Percentiles rank a stretch among this genome's conserved stretches.
phyloP scores from a whole-genome alignment of 2,329 filamentous ascomycete genomes.

The Trichoderma afroharzianum region DNA sequence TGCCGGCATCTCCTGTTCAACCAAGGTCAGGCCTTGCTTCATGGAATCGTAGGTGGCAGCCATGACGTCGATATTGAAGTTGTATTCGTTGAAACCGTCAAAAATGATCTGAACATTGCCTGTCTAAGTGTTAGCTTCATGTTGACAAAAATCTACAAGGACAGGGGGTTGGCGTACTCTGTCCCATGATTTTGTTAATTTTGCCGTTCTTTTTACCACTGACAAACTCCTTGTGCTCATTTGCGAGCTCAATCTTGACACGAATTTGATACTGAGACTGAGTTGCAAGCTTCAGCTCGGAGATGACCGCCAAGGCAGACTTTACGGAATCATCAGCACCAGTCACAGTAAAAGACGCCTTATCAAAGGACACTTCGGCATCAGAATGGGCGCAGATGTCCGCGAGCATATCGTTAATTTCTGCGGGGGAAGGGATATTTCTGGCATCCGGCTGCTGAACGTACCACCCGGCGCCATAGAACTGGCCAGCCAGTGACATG shows the following conservation, averaged over 20 bases:
- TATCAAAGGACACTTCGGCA: conserved; percentile 91
- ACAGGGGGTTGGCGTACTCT: conserved; percentile 51
- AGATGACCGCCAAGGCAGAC: conserved; percentile 88
- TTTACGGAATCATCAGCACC: conserved; percentile 97
- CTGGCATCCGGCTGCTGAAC: conserved; percentile 72
- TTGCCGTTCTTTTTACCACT: conserved; percentile 99
- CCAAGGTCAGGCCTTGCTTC: conserved; percentile 85
- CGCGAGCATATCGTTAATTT: conserved; percentile 85
- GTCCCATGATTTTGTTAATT: conserved; percentile 99
- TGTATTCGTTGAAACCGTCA: conserved; percentile 98
- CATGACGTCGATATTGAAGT: conserved; percentile 98
- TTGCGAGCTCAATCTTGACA: conserved; percentile 97
- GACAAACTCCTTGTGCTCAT: conserved; percentile 99
- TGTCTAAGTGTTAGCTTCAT: conserved; percentile 26
- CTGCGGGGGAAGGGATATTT: conserved; percentile 59
- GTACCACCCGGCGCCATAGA: conserved; percentile 97
- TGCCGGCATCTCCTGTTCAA: conserved; percentile 98
- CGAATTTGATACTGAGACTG: conserved; percentile 88
- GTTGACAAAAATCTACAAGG: neutral
- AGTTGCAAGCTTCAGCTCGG: conserved; percentile 83
- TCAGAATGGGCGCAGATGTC: conserved; percentile 97
- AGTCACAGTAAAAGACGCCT: conserved; percentile 87
- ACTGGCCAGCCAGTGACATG: conserved; percentile 93
- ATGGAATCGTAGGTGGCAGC: conserved; percentile 89
- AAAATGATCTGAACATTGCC: conserved; percentile 98